Conservation (phyloP, 441 rosid species). For the Erysimum cheiri region DNA sequence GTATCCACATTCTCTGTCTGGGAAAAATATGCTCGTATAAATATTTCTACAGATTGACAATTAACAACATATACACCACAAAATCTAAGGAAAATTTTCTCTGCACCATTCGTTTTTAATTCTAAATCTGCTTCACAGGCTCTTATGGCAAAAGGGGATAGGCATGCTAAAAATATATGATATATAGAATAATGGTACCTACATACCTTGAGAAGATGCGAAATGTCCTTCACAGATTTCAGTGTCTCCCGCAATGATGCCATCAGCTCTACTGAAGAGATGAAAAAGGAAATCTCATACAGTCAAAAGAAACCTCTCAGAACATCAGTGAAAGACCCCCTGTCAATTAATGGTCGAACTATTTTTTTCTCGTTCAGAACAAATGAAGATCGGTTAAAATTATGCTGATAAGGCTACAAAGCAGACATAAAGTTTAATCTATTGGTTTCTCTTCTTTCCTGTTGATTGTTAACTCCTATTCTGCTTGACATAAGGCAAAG, state of each 20-base stretch:
- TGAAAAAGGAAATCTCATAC: constrained; percentile 85
- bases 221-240: constrained; percentile 89
- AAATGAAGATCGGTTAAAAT: constrained; percentile 5
- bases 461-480: constrained; percentile 29
- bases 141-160: constrained; percentile 17
- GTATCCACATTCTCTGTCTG: not conserved
- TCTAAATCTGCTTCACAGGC: not conserved
- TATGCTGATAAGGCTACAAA: constrained; percentile 26
- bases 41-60: constrained; percentile 29
- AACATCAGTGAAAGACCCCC: constrained; percentile 19
- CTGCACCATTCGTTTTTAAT: not conserved
- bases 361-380: not conserved
- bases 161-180: constrained; percentile 19
- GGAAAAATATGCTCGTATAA: constrained; percentile 6
- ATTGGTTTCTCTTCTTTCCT: constrained; percentile 22
- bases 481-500: constrained; percentile 29
- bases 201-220: constrained; percentile 76
- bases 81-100: not conserved
- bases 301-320: constrained; percentile 50
- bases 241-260: constrained; percentile 79
- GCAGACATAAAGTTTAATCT: constrained; percentile 14
- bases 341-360: not conserved
- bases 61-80: constrained; percentile 30
- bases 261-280: constrained; percentile 80
- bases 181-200: constrained; percentile 23